A percentile compares a stretch with the other conserved stretches of the same genome.
Conservation (phyloP, 805 yeast genomes). For the Candida ulmi region DNA sequence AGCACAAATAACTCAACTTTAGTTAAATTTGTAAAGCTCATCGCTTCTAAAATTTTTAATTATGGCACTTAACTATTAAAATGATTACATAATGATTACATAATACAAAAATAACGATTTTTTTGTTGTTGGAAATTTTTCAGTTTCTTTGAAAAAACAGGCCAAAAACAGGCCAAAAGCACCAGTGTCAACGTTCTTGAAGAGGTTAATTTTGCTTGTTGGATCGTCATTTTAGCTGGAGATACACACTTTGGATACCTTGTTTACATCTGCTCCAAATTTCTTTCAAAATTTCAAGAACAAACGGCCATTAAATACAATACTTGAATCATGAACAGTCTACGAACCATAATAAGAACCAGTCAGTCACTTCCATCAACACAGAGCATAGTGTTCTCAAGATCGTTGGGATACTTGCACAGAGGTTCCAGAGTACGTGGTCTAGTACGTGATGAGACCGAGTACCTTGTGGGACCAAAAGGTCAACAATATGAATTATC, state of each 20-base stretch:
- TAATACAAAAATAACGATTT: background rate
- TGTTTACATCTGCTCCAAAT: no score
- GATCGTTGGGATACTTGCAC: slow-evolving; percentile 31
- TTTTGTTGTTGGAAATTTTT: background rate
- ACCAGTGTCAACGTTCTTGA: no score
- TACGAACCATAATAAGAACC: slow-evolving; percentile 1
- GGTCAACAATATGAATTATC: slow-evolving; percentile 51
- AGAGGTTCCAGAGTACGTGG: slow-evolving; percentile 59
- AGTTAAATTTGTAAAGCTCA: no score
- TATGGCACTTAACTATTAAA: background rate
- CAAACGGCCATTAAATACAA: no score
- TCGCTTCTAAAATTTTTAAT: slow-evolving; percentile 4
- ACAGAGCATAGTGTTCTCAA: background rate
- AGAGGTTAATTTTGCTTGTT: no score
- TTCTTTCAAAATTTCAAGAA: no score
- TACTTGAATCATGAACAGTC: background rate
- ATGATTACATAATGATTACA: no score
- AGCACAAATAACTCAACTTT: no score
- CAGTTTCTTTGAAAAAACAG: background rate
- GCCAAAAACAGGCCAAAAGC: background rate
- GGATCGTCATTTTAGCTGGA: no score
- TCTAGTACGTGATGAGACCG: slow-evolving; percentile 64
- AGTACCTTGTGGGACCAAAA: slow-evolving; percentile 40
- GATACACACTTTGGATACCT: no score
- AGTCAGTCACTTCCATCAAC: background rate